Conservation (phyloP, 148 eudicot genomes). For the Rhododendron griersonianum region DNA sequence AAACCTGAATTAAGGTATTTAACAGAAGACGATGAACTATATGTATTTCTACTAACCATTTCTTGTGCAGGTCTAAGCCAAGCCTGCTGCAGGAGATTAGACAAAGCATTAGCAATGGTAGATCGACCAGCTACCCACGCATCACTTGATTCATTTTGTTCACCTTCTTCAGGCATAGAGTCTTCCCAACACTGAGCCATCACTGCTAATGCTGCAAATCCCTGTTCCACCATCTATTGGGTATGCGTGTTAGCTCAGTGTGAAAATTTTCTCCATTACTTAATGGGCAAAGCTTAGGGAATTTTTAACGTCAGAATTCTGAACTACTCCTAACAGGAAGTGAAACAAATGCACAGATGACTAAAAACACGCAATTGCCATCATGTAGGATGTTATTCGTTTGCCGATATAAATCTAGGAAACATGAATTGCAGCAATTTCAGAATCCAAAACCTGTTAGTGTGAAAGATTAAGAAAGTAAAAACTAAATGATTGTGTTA, state of each 20-base stretch:
- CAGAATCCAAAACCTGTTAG: not conserved
- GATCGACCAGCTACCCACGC: conserved; percentile 40
- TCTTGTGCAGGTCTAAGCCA: conserved; percentile 49
- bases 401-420: not conserved
- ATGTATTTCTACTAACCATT: conserved; percentile 35
- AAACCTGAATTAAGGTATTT: not conserved
- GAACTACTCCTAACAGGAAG: not conserved
- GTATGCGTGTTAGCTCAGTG: conserved; percentile 1
- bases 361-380: not conserved
- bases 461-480: not conserved
- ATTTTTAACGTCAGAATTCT: not conserved
- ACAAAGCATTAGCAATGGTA: conserved; percentile 50
- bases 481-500: not conserved
- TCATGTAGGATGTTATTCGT: not conserved
- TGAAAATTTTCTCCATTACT: not conserved
- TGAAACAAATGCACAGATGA: not conserved
- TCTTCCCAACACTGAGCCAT: conserved; percentile 72
- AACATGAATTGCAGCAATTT: not conserved
- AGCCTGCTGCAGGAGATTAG: conserved; percentile 61
- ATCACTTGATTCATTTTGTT: conserved; percentile 28
- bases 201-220: conserved; percentile 62
- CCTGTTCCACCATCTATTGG: conserved; percentile 52
- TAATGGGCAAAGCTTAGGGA: not conserved
- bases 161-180: conserved; percentile 45
- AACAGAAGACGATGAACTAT: not conserved